A percentile compares a stretch with the other conserved stretches of the same genome.
Evolutionary conservation across 257 asterid genomes (phyloP).

Genomic region (Rubia yunnanensis): DNA sequence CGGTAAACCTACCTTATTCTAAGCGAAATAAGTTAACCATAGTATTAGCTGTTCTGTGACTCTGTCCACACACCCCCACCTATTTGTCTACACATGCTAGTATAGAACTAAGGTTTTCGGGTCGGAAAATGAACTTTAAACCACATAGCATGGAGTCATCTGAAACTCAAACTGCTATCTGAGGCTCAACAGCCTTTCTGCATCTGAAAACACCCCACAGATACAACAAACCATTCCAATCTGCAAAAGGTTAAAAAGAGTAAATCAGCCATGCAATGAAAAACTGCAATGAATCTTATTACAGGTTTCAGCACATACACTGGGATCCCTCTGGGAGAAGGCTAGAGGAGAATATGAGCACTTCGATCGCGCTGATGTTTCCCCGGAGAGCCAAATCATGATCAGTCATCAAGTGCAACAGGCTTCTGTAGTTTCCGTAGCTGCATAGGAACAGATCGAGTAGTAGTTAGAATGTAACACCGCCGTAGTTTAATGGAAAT

Average conservation of each 20-base stretch:
- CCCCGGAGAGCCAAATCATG: constrained; percentile 16
- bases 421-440: constrained; percentile 11
- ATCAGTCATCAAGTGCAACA: constrained; percentile 15
- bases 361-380: constrained; percentile 11
- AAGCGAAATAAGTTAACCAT: too few relatives aligned
- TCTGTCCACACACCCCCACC: too few relatives aligned
- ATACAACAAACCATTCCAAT: constrained; percentile 18
- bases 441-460: constrained; percentile 7
- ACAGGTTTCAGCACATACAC: constrained; percentile 10
- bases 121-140: too few relatives aligned
- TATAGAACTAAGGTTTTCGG: too few relatives aligned
- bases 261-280: neutral
- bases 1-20: too few relatives aligned
- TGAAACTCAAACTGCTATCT: neutral
- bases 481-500: neutral
- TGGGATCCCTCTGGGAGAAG: constrained; percentile 16
- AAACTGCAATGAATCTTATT: too few relatives aligned
- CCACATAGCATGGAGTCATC: neutral
- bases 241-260: neutral
- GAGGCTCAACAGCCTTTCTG: neutral
- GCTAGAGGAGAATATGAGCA: constrained; percentile 19
- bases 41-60: too few relatives aligned
- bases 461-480: neutral
- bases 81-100: too few relatives aligned
- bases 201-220: constrained; percentile 18